A percentile compares a stretch with the other conserved stretches of the same genome.
These are phyloP conservation scores for Lentinula lateritia DNA, from an alignment of 768 basidiomycete species.

Conservation along the genomic window DNA sequence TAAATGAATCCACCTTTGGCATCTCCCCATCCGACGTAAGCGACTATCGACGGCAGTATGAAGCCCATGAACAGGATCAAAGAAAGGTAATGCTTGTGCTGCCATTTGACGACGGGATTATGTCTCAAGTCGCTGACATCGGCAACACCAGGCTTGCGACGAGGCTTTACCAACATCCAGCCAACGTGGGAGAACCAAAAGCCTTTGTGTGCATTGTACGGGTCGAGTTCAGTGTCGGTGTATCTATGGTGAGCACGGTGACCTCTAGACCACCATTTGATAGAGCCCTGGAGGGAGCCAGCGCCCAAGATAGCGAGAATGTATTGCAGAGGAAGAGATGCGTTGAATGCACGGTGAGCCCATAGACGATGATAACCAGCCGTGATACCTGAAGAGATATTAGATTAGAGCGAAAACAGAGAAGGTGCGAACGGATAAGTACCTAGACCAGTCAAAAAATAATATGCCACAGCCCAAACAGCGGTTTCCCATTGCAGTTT, in stretches of 20 bases:
- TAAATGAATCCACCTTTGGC: conserved; percentile 82
- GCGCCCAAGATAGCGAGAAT: conserved; percentile 79
- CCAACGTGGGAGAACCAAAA: conserved; percentile 84
- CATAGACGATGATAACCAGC: conserved; percentile 97
- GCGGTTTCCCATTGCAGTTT: conserved; percentile 62
- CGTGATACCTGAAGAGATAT: conserved; percentile 62
- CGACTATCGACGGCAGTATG: conserved; percentile 68
- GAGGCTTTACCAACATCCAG: conserved; percentile 92
- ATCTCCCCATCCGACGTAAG: conserved; percentile 83
- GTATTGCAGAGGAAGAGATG: conserved; percentile 80
- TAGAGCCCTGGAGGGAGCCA: conserved; percentile 93
- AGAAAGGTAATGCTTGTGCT: conserved; percentile 73
- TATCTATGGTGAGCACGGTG: conserved; percentile 97
- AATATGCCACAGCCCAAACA: conserved; percentile 61
- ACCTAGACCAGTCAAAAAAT: conserved; percentile 74
- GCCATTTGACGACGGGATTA: conserved; percentile 80
- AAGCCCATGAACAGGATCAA: conserved; percentile 70
- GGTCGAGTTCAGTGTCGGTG: conserved; percentile 95
- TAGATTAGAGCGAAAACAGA: conserved; percentile 21
- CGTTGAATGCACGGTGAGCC: conserved; percentile 96
- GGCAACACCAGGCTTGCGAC: conserved; percentile 83
- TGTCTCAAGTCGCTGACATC: conserved; percentile 84
- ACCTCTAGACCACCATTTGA: conserved; percentile 93
- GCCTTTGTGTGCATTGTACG: conserved; percentile 90
- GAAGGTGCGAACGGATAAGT: conserved; percentile 20